Evolutionary conservation across 306 rosid genomes (phyloP), one percentile per base, ranked within the genome.

Genomic region (Pyrus bretschneideri): DNA sequence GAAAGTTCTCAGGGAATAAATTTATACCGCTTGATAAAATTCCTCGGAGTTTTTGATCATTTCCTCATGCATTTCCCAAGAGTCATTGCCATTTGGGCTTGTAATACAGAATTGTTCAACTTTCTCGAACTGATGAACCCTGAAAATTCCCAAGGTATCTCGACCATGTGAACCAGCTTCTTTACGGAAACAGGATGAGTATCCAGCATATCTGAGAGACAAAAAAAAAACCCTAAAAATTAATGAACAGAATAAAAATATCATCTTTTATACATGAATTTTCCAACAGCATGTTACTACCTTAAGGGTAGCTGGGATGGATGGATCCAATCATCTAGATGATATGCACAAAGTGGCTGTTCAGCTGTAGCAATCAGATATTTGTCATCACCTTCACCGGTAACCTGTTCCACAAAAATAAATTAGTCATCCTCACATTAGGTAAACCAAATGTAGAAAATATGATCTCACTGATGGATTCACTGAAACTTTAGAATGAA

Each of bases 91-190:
- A 76, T 85, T 88, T 25, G 99, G 99, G 86, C 87, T 82, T 61
- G 99, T 96, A 22, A 92, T 21, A 80, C 96, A 96, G 63, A 96
- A 96, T 80, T 96, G 99, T 80, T 96, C 98, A 80, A 96, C 90
- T 81, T 96, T 96, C 84, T 96, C 99, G 79, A 92, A 96, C 72
- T 96, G 98, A 84, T 96, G 99, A 59, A 92, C 98, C 68, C 99
- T 88, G 75, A 96, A 96, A 72, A 96, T 90, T 81, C 98, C 97
- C 66, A 96, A 75, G 45, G 99, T 96, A 85, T 96, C 99, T 6
- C 99, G 93, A 58, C 99, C 99, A 49, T 96, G 99, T 59, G 98
- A 85, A 68, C 99, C 99, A 69, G 97, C 99, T 89, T 96, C 99
- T 85, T 92, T 92, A 3, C 97, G 97, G 76, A 96, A 96, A 84